These are phyloP conservation scores for Plasmodium berghei DNA, from an alignment of 169 alveolate species.

Conservation along the genomic window DNA sequence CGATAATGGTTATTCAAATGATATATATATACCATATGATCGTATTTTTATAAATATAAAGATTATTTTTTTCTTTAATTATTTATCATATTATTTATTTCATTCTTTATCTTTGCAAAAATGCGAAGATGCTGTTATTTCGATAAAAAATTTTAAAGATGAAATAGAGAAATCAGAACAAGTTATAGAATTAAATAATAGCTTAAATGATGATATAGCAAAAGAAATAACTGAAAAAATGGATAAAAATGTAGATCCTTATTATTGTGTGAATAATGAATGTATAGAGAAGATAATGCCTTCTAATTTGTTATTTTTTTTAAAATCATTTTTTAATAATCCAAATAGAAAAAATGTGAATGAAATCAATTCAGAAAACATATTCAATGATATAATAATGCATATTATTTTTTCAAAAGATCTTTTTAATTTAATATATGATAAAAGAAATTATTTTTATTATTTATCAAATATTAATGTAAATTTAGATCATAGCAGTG, in stretches of 20 bases:
- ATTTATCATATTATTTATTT: slow-evolving; percentile 24
- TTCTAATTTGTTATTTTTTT: not conserved
- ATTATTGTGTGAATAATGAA: not conserved
- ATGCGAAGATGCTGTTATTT: not conserved
- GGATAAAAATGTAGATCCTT: not conserved
- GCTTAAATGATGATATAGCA: not conserved
- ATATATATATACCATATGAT: not conserved
- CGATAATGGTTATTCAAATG: not conserved
- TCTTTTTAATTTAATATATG: slow-evolving; percentile 21
- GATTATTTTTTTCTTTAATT: slow-evolving; percentile 32
- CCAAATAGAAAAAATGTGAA: not conserved
- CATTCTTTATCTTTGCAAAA: slow-evolving; percentile 3
- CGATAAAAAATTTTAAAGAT: not conserved
- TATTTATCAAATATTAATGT: slow-evolving; percentile 16
- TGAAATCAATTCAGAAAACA: not conserved
- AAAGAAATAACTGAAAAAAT: not conserved
- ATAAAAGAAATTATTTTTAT: slow-evolving; percentile 7
- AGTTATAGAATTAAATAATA: not conserved
- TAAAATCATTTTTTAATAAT: slow-evolving; percentile 6
- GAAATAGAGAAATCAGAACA: not conserved
- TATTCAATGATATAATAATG: slow-evolving; percentile 22
- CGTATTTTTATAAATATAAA: slow-evolving; percentile 27
- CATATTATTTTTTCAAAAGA: not conserved
- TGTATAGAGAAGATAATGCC: not conserved
- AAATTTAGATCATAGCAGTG: slow-evolving; percentile 3